Conservation (phyloP, 225 moss, liverwort and hornwort species). For the Sphagnum tenellum region DNA sequence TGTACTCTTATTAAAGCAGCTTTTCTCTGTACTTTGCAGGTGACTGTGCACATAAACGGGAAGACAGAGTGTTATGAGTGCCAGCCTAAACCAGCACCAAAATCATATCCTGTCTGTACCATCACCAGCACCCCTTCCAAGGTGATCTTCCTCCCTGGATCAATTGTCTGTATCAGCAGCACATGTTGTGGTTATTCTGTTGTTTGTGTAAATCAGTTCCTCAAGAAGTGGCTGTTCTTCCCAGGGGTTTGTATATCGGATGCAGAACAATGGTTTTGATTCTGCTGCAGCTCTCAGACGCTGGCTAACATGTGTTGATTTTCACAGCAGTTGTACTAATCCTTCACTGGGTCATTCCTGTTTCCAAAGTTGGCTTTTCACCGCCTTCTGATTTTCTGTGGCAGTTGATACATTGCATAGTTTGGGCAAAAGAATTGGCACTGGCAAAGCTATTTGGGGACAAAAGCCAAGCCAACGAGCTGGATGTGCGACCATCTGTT, state of each 20-base stretch:
- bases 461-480: conserved; percentile 73
- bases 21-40: conserved; percentile 29
- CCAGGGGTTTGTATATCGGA: too few relatives aligned
- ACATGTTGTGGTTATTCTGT: too few relatives aligned
- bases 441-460: conserved; percentile 92
- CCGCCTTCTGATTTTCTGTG: conserved; percentile 2
- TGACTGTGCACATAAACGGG: conserved; percentile 87
- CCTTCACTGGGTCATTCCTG: too few relatives aligned
- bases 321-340: too few relatives aligned
- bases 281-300: too few relatives aligned
- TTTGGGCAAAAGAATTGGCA: conserved; percentile 96
- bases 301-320: too few relatives aligned
- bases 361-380: too few relatives aligned
- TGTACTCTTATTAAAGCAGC: too few relatives aligned
- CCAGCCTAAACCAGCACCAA: conserved; percentile 96
- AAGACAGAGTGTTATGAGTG: conserved; percentile 97
- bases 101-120: conserved; percentile 95
- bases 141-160: conserved; percentile 21
- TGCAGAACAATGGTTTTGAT: too few relatives aligned
- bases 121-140: conserved; percentile 98
- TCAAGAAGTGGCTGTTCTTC: too few relatives aligned
- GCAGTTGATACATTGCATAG: conserved; percentile 98
- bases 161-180: too few relatives aligned
- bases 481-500: conserved; percentile 55
- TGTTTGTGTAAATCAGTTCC: too few relatives aligned